Conservation (phyloP, 2,329 filamentous ascomycete genomes). For the Alternaria consortialis region DNA sequence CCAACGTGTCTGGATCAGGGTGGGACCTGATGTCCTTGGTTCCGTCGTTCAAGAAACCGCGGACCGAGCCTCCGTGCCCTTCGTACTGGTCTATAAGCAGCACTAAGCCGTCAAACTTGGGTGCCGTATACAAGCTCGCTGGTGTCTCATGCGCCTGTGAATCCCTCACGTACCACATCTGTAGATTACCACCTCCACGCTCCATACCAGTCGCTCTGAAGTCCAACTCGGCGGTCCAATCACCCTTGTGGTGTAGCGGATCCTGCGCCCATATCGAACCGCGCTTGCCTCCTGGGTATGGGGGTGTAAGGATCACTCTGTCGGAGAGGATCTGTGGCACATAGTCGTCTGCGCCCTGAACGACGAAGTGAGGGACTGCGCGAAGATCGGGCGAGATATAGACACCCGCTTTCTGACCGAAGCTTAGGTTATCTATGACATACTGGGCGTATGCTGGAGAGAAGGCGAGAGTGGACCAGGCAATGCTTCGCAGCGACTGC, state of each 20-base stretch:
- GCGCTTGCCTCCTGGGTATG: conserved; percentile 83
- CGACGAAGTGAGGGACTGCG: conserved; percentile 64
- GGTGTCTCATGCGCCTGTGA: conserved; percentile 71
- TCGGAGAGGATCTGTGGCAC: conserved; percentile 76
- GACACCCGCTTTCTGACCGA: conserved; percentile 70
- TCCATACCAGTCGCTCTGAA: conserved; percentile 90
- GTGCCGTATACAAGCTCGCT: conserved; percentile 83
- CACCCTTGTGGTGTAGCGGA: conserved; percentile 64
- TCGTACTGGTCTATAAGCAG: conserved; percentile 86
- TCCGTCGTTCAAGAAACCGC: conserved; percentile 95
- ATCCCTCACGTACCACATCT: conserved; percentile 87
- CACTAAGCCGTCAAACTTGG: conserved; percentile 88
- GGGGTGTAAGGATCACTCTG: conserved; percentile 89
- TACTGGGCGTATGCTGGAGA: conserved; percentile 68
- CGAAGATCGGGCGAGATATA: conserved; percentile 72
- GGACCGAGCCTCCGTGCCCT: conserved; percentile 78
- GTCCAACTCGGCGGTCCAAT: conserved; percentile 85
- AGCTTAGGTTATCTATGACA: conserved; percentile 77
- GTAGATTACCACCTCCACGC: conserved; percentile 84
- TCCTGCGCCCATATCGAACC: conserved; percentile 82
- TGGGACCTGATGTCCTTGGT: conserved; percentile 79
- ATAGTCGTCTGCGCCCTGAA: conserved; percentile 63
- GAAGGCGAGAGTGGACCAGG: conserved; percentile 56
- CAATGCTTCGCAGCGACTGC: conserved; percentile 53
- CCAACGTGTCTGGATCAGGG: conserved; percentile 79